A percentile compares a stretch with the other conserved stretches of the same genome.
These are phyloP conservation scores for Blumeriella jaapii DNA, from an alignment of 2,329 filamentous ascomycete species.

Conservation along the genomic window DNA sequence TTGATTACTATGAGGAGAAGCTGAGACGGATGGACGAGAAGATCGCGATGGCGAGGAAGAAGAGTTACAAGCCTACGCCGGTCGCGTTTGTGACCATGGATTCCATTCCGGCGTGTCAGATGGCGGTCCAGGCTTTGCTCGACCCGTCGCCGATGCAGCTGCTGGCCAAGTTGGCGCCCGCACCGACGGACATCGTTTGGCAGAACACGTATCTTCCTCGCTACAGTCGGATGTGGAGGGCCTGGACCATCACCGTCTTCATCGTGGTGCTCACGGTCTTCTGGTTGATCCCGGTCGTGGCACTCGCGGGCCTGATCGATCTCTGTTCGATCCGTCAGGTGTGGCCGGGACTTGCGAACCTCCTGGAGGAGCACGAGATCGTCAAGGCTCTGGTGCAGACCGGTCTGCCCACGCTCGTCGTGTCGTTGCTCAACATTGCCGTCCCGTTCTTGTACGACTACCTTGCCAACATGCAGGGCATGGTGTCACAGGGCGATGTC, in stretches of 20 bases:
- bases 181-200: slow-evolving; percentile 92
- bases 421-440: slow-evolving; percentile 77
- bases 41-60: slow-evolving; percentile 58
- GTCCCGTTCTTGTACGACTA: slow-evolving; percentile 94
- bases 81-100: slow-evolving; percentile 97
- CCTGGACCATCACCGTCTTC: slow-evolving; percentile 74
- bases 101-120: slow-evolving; percentile 82
- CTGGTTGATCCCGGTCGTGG: slow-evolving; percentile 75
- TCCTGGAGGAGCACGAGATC: slow-evolving; percentile 56
- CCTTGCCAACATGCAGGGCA: slow-evolving; percentile 82
- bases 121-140: slow-evolving; percentile 90
- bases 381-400: slow-evolving; percentile 72
- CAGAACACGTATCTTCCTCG: slow-evolving; percentile 78
- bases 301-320: slow-evolving; percentile 69
- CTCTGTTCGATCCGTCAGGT: slow-evolving; percentile 67
- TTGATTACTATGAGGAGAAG: slow-evolving; percentile 88
- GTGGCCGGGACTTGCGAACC: slow-evolving; percentile 56
- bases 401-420: slow-evolving; percentile 71
- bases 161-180: slow-evolving; percentile 73
- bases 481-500: slow-evolving; percentile 89
- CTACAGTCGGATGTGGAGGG: slow-evolving; percentile 58
- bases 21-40: slow-evolving; percentile 67
- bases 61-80: slow-evolving; percentile 66
- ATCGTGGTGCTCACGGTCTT: slow-evolving; percentile 77
- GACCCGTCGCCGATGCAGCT: slow-evolving; percentile 82